phyloP scores from a whole-genome alignment of 345 rosid species.

The Aethionema arabicum region DNA sequence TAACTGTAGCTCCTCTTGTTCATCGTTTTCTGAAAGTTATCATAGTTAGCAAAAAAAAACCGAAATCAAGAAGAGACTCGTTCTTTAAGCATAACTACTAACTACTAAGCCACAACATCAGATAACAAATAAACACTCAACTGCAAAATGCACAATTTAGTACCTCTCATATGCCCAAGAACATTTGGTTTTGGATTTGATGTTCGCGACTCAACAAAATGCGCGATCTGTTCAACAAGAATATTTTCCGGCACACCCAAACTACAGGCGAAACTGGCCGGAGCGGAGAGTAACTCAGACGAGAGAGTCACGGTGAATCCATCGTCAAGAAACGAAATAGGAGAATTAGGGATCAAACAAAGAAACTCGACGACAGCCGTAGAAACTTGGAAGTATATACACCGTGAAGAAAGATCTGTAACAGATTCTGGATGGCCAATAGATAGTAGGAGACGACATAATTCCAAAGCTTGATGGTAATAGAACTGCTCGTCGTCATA shows the following conservation, averaged over 20 bases:
- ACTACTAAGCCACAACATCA: slow-evolving; percentile 2
- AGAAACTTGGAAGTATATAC: slow-evolving; percentile 20
- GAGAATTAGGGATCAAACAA: slow-evolving; percentile 37
- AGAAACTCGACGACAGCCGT: slow-evolving; percentile 19
- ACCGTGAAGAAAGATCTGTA: slow-evolving; percentile 18
- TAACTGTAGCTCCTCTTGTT: slow-evolving; percentile 19
- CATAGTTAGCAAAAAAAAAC: slow-evolving; percentile 8
- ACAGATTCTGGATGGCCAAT: slow-evolving; percentile 25
- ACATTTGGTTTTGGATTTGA: slow-evolving; percentile 8
- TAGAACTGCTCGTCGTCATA: slow-evolving; percentile 8
- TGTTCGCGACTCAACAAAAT: slow-evolving; percentile 15
- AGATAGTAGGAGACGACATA: slow-evolving; percentile 31
- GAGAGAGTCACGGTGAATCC: slow-evolving; percentile 34
- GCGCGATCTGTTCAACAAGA: slow-evolving; percentile 16
- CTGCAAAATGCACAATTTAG: neutral
- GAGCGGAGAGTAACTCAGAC: slow-evolving; percentile 24
- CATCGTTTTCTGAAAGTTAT: slow-evolving; percentile 16
- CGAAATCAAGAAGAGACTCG: slow-evolving; percentile 4
- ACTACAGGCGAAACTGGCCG: slow-evolving; percentile 18
- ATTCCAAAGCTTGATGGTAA: slow-evolving; percentile 27
- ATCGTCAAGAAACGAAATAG: slow-evolving; percentile 33
- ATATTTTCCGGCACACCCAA: slow-evolving; percentile 21
- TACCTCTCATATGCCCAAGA: slow-evolving; percentile 25
- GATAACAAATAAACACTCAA: neutral
- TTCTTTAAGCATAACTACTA: slow-evolving; percentile 8